These are phyloP conservation scores for Crotalaria pallida DNA, from an alignment of 306 rosid genomes.

Conservation along the genomic window DNA sequence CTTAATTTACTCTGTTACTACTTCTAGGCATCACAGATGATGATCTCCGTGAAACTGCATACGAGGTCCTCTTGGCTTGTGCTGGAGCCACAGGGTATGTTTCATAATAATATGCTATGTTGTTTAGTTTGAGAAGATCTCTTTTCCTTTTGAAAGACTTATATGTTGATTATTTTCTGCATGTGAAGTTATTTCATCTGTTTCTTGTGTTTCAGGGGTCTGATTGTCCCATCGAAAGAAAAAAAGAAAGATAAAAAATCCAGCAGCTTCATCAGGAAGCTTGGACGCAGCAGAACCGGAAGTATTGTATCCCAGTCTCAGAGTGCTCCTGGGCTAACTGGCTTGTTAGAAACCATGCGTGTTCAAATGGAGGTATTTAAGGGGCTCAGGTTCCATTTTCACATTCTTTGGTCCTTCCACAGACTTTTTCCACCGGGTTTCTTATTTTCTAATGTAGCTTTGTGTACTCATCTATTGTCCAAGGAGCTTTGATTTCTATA, in stretches of 20 bases:
- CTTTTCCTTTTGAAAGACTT: constrained; percentile 8
- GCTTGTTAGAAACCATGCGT: constrained; percentile 93
- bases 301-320: constrained; percentile 68
- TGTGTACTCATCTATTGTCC: background rate
- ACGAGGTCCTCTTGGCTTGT: constrained; percentile 89
- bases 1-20: constrained; percentile 22
- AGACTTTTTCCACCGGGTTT: constrained; percentile 4
- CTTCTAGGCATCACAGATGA: constrained; percentile 76
- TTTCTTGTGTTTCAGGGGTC: constrained; percentile 58
- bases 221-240: constrained; percentile 88
- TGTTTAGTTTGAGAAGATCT: constrained; percentile 7
- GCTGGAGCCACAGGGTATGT: constrained; percentile 97
- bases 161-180: constrained; percentile 9
- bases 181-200: background rate
- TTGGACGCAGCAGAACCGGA: constrained; percentile 93
- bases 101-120: background rate
- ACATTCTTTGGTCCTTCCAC: background rate
- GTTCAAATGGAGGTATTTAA: constrained; percentile 91
- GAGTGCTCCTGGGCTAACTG: constrained; percentile 78
- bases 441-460: background rate
- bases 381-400: constrained; percentile 4
- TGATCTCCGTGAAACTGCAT: constrained; percentile 92
- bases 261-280: constrained; percentile 77
- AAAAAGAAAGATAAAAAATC: constrained; percentile 91
- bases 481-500: background rate